Evolutionary conservation across 768 basidiomycete species (phyloP).

Genomic region (Rhizopogon vulgaris): DNA sequence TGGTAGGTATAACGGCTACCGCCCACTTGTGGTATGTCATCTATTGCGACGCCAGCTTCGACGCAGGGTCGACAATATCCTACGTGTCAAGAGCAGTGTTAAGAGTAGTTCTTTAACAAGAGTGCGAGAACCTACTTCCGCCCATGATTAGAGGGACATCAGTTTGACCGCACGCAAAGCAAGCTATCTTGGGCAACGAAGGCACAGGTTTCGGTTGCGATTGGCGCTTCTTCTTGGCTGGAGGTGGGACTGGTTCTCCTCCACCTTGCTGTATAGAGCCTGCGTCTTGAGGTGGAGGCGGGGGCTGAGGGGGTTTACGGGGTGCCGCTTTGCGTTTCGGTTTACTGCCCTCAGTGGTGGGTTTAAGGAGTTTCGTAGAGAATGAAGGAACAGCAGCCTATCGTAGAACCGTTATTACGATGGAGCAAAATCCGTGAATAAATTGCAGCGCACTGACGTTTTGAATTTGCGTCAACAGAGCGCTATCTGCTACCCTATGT

Average conservation of each 20-base stretch:
- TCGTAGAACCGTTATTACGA: not conserved
- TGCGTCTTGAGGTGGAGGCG: not conserved
- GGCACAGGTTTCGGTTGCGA: conserved; percentile 26
- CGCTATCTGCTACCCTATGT: conserved; percentile 50
- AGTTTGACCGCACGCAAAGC: conserved; percentile 54
- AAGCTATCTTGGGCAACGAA: conserved; percentile 43
- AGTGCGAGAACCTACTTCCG: conserved; percentile 47
- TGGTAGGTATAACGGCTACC: conserved; percentile 1
- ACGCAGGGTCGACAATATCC: conserved; percentile 69
- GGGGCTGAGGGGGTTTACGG: conserved; percentile 20
- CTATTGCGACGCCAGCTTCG: conserved; percentile 41
- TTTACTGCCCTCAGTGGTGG: conserved; percentile 33
- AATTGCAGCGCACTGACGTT: conserved; percentile 33
- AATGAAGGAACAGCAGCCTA: conserved; percentile 44
- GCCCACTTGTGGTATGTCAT: conserved; percentile 20
- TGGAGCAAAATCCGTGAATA: too few relatives aligned
- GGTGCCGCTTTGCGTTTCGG: conserved; percentile 29
- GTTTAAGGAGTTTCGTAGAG: conserved; percentile 51
- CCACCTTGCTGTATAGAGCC: conserved; percentile 9
- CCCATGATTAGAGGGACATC: conserved; percentile 75
- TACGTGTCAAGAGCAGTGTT: conserved; percentile 17
- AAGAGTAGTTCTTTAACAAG: not conserved
- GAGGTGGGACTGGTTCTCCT: conserved; percentile 9
- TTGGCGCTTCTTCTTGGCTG: conserved; percentile 37
- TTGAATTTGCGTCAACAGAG: conserved; percentile 54